These are phyloP conservation scores for Sugiyamaella qingdaonensis DNA, from an alignment of 805 yeast species.

Conservation along the genomic window DNA sequence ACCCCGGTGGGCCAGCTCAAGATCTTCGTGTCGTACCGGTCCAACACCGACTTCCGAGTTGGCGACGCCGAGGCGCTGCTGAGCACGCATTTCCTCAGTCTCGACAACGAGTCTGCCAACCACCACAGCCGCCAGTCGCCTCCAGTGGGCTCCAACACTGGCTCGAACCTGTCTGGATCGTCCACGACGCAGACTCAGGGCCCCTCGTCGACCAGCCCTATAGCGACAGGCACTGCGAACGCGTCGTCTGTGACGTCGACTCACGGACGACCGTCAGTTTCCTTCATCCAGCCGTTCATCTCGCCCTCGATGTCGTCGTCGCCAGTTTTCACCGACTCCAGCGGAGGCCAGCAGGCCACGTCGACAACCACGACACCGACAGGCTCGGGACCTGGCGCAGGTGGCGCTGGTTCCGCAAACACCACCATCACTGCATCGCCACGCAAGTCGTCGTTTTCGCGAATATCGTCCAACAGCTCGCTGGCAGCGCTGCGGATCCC, in stretches of 20 bases:
- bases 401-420: background rate
- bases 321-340: conserved; percentile 18
- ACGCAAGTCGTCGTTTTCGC: conserved; percentile 28
- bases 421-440: conserved; percentile 18
- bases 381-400: background rate
- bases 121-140: background rate
- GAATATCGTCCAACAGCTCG: conserved; percentile 45
- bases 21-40: conserved; percentile 75
- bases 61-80: conserved; percentile 62
- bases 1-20: conserved; percentile 73
- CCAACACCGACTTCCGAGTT: conserved; percentile 61
- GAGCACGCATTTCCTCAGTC: conserved; percentile 50
- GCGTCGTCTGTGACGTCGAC: background rate
- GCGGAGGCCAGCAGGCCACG: background rate
- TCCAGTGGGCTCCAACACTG: background rate
- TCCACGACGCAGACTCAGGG: background rate
- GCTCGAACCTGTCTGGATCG: background rate
- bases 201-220: background rate
- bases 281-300: conserved; percentile 56
- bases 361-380: background rate
- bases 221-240: background rate
- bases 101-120: conserved; percentile 35
- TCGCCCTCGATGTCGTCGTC: conserved; percentile 53
- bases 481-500: conserved; percentile 39
- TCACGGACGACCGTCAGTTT: conserved; percentile 27